Evolutionary conservation across 257 asterid genomes (phyloP).

Genomic region (Capsicum pubescens): DNA sequence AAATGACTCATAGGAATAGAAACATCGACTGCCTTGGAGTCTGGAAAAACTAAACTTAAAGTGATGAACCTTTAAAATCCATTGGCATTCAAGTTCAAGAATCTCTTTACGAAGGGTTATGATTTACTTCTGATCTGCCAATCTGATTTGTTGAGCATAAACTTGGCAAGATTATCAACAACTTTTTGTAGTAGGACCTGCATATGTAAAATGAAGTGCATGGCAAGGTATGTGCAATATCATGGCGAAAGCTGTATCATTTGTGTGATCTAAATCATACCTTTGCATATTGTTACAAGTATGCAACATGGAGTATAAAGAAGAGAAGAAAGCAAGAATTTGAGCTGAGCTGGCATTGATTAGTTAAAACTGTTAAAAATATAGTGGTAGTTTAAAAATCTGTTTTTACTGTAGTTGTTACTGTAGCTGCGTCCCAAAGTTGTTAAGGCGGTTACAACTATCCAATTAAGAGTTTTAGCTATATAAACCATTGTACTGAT

Average conservation of each 20-base stretch:
- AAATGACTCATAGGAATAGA: not conserved
- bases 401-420: too few relatives aligned
- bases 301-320: too few relatives aligned
- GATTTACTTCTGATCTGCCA: slow-evolving; percentile 5
- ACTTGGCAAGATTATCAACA: not conserved
- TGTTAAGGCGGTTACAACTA: too few relatives aligned
- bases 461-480: too few relatives aligned
- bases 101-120: not conserved
- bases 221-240: slow-evolving; percentile 11
- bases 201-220: not conserved
- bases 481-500: too few relatives aligned
- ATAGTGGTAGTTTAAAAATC: too few relatives aligned
- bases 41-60: slow-evolving; percentile 8
- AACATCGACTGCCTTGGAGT: slow-evolving; percentile 7
- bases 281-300: not conserved
- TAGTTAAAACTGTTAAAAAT: too few relatives aligned
- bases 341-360: too few relatives aligned
- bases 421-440: too few relatives aligned
- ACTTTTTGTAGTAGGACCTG: not conserved
- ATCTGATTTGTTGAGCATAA: slow-evolving; percentile 12
- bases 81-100: slow-evolving; percentile 8
- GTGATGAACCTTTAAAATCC: not conserved
- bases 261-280: slow-evolving; percentile 14
- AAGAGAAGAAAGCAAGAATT: too few relatives aligned
- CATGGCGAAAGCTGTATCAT: not conserved